Evolutionary conservation across 2,329 filamentous ascomycete genomes (phyloP).

Genomic region (Mollisia scopiformis): DNA sequence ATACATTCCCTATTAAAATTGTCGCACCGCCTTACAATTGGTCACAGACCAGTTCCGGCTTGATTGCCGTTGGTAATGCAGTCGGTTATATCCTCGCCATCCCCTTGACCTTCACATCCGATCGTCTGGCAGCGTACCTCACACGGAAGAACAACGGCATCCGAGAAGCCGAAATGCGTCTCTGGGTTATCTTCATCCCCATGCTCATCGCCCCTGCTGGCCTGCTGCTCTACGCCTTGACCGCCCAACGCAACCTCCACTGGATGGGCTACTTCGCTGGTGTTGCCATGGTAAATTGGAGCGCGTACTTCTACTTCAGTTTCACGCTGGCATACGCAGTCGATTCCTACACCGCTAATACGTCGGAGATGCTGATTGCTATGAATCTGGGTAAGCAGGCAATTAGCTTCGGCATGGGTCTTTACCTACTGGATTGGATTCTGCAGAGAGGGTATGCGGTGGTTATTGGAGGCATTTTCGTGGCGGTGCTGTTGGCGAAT

Average conservation of each 20-base stretch:
- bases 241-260: slow-evolving; percentile 50
- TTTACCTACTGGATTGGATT: slow-evolving; percentile 55
- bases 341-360: slow-evolving; percentile 59
- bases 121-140: slow-evolving; percentile 41
- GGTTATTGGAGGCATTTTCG: slow-evolving; percentile 55
- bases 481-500: slow-evolving; percentile 50
- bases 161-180: slow-evolving; percentile 45
- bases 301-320: slow-evolving; percentile 57
- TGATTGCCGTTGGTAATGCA: slow-evolving; percentile 45
- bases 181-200: slow-evolving; percentile 49
- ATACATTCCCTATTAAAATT: slow-evolving; percentile 52
- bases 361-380: slow-evolving; percentile 64
- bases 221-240: slow-evolving; percentile 60
- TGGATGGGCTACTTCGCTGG: slow-evolving; percentile 58
- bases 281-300: slow-evolving; percentile 51
- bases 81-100: slow-evolving; percentile 44
- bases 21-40: slow-evolving; percentile 49
- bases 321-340: slow-evolving; percentile 64
- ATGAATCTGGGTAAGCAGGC: slow-evolving; percentile 62
- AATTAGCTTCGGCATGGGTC: slow-evolving; percentile 55
- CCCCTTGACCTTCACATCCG: slow-evolving; percentile 46
- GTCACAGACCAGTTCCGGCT: slow-evolving; percentile 40
- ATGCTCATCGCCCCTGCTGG: slow-evolving; percentile 58
- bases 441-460: slow-evolving; percentile 50
- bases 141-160: slow-evolving; percentile 42